Conservation (phyloP, 2,329 filamentous ascomycete genomes). For the Sporothrix pseudoabietina region DNA sequence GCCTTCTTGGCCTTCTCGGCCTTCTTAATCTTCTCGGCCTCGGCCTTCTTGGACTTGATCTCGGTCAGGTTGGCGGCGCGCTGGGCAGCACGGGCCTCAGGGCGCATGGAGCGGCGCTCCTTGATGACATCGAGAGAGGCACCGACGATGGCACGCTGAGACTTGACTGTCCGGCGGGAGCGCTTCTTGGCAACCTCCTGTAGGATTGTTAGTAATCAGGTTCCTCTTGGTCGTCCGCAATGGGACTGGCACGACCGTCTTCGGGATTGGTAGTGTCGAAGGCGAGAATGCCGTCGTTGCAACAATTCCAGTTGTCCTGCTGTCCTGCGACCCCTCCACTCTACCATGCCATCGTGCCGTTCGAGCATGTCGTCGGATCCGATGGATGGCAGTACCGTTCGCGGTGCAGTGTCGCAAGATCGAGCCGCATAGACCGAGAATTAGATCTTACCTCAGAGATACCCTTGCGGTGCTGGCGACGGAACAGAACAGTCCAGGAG, state of each 20-base stretch:
- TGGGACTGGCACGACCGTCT: too few relatives aligned
- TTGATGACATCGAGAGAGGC: constrained; percentile 99
- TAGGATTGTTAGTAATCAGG: constrained; percentile 40
- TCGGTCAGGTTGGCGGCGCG: constrained; percentile 91
- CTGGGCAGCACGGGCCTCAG: constrained; percentile 91
- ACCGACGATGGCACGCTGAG: constrained; percentile 98
- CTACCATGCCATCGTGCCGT: neutral
- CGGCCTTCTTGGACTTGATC: constrained; percentile 97
- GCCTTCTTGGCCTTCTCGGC: constrained; percentile 97
- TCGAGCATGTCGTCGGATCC: neutral
- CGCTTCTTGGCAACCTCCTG: constrained; percentile 99
- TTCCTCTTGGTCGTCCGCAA: neutral
- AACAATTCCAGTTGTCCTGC: neutral
- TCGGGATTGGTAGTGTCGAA: neutral
- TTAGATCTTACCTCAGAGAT: constrained; percentile 88
- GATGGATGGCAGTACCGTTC: neutral
- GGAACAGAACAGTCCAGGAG: constrained; percentile 97
- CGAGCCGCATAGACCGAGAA: neutral
- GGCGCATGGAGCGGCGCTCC: constrained; percentile 93
- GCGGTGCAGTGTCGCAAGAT: neutral
- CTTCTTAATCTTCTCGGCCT: constrained; percentile 90
- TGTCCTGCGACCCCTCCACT: neutral
- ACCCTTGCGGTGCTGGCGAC: constrained; percentile 99
- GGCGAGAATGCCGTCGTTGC: neutral
- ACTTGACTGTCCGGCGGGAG: constrained; percentile 95